Conservation (phyloP, 768 basidiomycete genomes). For the Tricholoma furcatifolium region DNA sequence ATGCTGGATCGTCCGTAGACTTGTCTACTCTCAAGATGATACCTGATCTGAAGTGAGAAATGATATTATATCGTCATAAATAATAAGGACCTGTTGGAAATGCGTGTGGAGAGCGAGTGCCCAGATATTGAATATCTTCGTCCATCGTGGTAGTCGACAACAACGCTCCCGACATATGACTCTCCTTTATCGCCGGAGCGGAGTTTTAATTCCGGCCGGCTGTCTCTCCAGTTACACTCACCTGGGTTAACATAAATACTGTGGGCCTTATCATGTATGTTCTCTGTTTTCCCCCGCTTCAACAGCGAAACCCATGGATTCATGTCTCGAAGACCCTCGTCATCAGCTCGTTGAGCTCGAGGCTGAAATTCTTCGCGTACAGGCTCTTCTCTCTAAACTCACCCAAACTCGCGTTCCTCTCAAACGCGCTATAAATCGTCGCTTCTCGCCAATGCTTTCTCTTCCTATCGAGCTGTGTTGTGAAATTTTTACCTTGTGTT, state of each 20-base stretch:
- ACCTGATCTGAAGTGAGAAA: slow-evolving; percentile 37
- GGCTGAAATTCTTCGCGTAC: slow-evolving; percentile 11
- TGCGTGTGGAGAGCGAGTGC: slow-evolving; percentile 34
- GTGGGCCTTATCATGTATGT: slow-evolving; percentile 1
- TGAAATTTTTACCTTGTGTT: slow-evolving; percentile 19
- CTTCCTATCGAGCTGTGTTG: slow-evolving; percentile 20
- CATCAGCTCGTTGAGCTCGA: slow-evolving; percentile 15
- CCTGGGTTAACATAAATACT: not conserved
- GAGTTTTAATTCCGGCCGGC: slow-evolving; percentile 13
- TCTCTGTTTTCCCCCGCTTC: not conserved
- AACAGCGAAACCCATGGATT: not conserved
- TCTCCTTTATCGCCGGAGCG: slow-evolving; percentile 17
- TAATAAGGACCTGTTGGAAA: slow-evolving; percentile 39
- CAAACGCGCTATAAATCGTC: slow-evolving; percentile 17
- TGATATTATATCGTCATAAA: not conserved
- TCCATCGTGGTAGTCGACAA: slow-evolving; percentile 35
- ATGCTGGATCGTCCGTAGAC: slow-evolving; percentile 41
- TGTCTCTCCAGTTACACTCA: slow-evolving; percentile 1
- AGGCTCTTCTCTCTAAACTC: slow-evolving; percentile 13
- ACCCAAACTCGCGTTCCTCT: slow-evolving; percentile 13
- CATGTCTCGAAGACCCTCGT: slow-evolving; percentile 13
- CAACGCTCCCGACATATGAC: slow-evolving; percentile 9
- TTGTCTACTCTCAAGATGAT: slow-evolving; percentile 59
- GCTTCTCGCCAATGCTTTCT: slow-evolving; percentile 14
- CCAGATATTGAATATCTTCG: slow-evolving; percentile 64